These are phyloP conservation scores for Syzygium syzygioides DNA, from an alignment of 441 rosid genomes.

Conservation along the genomic window DNA sequence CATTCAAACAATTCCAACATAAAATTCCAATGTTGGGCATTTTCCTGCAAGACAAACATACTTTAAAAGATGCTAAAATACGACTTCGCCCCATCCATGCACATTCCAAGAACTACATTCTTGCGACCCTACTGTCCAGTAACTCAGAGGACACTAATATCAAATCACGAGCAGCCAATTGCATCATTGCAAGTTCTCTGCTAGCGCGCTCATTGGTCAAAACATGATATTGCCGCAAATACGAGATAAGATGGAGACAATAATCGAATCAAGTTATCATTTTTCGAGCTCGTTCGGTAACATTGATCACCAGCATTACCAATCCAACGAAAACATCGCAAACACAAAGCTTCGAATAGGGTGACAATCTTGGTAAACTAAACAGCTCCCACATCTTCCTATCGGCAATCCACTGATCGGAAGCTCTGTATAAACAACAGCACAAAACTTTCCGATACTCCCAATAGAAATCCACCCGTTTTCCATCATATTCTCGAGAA, in stretches of 20 bases:
- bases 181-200: not conserved
- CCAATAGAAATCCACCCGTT: not conserved
- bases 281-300: fast-evolving
- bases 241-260: not conserved
- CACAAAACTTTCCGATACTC: not conserved
- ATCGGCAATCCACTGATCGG: not conserved
- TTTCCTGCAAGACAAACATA: not conserved
- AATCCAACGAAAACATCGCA: not conserved
- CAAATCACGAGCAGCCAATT: not conserved
- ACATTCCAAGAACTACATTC: not conserved
- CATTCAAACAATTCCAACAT: not conserved
- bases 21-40: not conserved
- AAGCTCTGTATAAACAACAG: not conserved
- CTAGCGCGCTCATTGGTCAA: not conserved
- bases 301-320: not conserved
- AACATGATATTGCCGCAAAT: not conserved
- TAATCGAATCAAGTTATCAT: not conserved
- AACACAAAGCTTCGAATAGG: not conserved
- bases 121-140: not conserved
- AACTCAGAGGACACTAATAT: not conserved
- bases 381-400: not conserved
- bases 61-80: not conserved
- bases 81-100: not conserved
- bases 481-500: not conserved
- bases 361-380: not conserved